These are phyloP conservation scores for Sclerotinia spermophila DNA, from an alignment of 2,329 filamentous ascomycete genomes.

Conservation along the genomic window DNA sequence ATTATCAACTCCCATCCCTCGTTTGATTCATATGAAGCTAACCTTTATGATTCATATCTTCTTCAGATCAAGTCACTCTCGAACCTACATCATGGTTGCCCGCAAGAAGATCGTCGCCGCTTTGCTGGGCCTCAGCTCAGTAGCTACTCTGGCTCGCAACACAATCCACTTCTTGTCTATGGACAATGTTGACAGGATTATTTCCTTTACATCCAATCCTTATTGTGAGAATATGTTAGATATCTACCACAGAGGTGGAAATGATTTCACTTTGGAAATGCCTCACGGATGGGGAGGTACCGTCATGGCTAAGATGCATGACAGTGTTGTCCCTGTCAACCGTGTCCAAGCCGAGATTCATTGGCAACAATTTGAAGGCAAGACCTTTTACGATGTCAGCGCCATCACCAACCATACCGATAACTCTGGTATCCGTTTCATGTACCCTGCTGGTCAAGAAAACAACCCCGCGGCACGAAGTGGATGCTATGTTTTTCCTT, in stretches of 20 bases:
- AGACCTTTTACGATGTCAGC: slow-evolving; percentile 1
- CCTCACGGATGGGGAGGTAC: not conserved
- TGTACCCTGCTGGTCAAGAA: not conserved
- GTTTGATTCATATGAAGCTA: not conserved
- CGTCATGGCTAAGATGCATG: not conserved
- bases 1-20: not conserved
- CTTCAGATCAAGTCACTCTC: not conserved
- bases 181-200: not conserved
- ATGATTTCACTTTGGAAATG: not conserved
- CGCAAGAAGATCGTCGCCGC: accelerated
- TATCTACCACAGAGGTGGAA: not conserved
- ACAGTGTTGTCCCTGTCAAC: not conserved
- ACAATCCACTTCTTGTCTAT: not conserved
- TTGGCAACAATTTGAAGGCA: not conserved
- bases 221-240: not conserved
- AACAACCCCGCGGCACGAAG: not conserved
- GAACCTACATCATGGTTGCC: not conserved
- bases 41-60: not conserved
- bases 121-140: accelerated
- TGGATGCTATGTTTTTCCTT: not conserved
- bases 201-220: not conserved
- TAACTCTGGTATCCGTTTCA: not conserved
- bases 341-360: slow-evolving; percentile 1
- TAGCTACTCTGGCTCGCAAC: not conserved
- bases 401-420: slow-evolving; percentile 9